Base-by-base conservation (phyloP, 805 yeast genomes). In the Metschnikowia lachancei region DNA sequence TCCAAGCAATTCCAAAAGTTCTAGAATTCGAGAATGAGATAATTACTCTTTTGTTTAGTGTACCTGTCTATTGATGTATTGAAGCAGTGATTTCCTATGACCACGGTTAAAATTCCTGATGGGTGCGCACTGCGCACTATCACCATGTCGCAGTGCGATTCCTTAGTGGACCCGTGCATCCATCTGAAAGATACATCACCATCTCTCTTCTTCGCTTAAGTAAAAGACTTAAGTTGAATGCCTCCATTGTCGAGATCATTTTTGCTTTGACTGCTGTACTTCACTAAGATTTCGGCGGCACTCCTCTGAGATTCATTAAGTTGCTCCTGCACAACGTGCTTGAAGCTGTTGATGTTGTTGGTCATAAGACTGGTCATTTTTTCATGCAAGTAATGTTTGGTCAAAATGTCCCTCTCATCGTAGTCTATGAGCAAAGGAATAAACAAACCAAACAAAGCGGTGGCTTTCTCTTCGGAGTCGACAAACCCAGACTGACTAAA, bases 161-260 rank as follows among this genome's bases (percentile, higher is more conserved):
- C 14, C 8, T 11, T 8, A 24, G 32, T 11, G 35, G 24, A 35
- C 39, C 45, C 45, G 45, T 41, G 36, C 45, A 35, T 28, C 36
- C 19, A 17, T 33, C 34, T 22, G 17, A 22, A 17, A 14, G 17
- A 33, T 13, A 3, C 17, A 30, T 14, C 9, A n/a, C 7, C 4
- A 30, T 33, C 11, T 13, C 36, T 8, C 36, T 17, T 22, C 30
- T 13, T 16, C 18, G 10, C 5, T 34, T 41, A 51, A 2, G 57
- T 76, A 58, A 82, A 82, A 1, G 75, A 67, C 56, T 78, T 81
- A 42, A 82, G 62, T 53, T 77, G 69, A 47, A 82, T 81, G 44
- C 45, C 56, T n/a, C 52, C 56, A 38, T 56, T 53, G 13, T 47
- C 45, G 43, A 43, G 26, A 19, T 14, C 26, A 10, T 12, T 32